Percentiles rank a stretch among this genome's conserved stretches.
Conservation (phyloP, 2,329 filamentous ascomycete genomes). For the Aspergillus sp. region DNA sequence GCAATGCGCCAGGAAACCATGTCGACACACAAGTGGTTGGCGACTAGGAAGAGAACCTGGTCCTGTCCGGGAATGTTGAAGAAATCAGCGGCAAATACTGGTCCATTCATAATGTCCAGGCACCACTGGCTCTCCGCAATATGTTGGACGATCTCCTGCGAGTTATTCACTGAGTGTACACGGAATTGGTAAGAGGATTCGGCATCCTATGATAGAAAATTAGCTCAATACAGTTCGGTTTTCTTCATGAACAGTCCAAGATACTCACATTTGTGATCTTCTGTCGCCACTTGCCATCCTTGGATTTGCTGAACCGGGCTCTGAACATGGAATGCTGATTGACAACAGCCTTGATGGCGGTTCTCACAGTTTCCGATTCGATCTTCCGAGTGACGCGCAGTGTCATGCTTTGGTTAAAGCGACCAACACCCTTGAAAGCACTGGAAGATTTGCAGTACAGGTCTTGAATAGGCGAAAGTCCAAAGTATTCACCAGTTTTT, state of each 20-base stretch:
- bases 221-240: conserved; percentile 1
- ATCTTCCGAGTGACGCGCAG: conserved; percentile 23
- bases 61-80: conserved; percentile 25
- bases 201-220: conserved; percentile 18
- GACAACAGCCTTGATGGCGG: conserved; percentile 24
- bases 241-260: not conserved
- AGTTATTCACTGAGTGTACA: conserved; percentile 18
- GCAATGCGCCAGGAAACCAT: conserved; percentile 28
- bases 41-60: conserved; percentile 8
- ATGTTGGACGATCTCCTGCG: conserved; percentile 18
- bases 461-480: conserved; percentile 29
- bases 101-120: conserved; percentile 24
- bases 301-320: conserved; percentile 19
- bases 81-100: conserved; percentile 30
- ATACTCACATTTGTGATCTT: conserved; percentile 19
- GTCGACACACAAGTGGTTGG: conserved; percentile 10
- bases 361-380: conserved; percentile 16
- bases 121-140: conserved; percentile 26
- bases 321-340: conserved; percentile 32
- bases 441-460: conserved; percentile 24
- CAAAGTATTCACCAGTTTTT: conserved; percentile 22
- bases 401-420: conserved; percentile 33
- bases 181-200: conserved; percentile 28
- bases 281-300: conserved; percentile 23
- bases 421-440: conserved; percentile 16